A percentile compares a stretch with the other conserved stretches of the same genome.
Conservation (phyloP, 768 basidiomycete genomes). For the Amanita subjunquillea region DNA sequence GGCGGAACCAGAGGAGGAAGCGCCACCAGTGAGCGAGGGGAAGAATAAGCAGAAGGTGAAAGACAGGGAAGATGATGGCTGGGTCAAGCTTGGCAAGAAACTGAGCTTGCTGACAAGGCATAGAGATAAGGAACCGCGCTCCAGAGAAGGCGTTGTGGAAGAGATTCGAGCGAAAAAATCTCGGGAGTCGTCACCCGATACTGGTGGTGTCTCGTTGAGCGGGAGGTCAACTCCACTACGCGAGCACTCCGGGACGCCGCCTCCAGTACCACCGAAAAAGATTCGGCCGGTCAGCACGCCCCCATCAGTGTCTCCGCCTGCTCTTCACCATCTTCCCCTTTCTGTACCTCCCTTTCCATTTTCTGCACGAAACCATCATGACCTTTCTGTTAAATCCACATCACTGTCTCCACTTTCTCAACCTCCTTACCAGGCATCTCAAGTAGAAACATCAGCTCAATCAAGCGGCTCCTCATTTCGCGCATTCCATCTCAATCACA, state of each 20-base stretch:
- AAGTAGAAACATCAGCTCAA: background rate
- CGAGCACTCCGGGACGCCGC: background rate
- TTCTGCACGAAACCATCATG: background rate
- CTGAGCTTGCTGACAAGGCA: slow-evolving; percentile 38
- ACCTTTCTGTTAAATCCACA: background rate
- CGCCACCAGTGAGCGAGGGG: slow-evolving; percentile 1
- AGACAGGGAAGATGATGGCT: slow-evolving; percentile 29
- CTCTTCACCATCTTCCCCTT: slow-evolving; percentile 4
- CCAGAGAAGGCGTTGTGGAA: slow-evolving; percentile 3
- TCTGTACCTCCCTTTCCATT: slow-evolving; percentile 1
- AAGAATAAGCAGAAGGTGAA: slow-evolving; percentile 23
- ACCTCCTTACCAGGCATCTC: background rate
- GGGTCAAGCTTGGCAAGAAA: slow-evolving; percentile 57
- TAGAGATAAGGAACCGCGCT: slow-evolving; percentile 21
- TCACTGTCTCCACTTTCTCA: slow-evolving; percentile 3
- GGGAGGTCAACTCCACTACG: background rate
- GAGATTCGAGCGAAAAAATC: slow-evolving; percentile 1
- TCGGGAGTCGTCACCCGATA: background rate
- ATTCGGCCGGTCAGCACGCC: background rate
- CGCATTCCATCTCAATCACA: background rate
- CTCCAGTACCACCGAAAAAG: background rate
- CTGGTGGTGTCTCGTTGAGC: background rate
- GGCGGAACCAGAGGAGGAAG: slow-evolving; percentile 7
- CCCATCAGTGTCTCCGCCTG: slow-evolving; percentile 6
- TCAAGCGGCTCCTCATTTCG: background rate